Evolutionary conservation across 2,329 filamentous ascomycete species (phyloP), one percentile per base, ranked within the genome.

Genomic region (Botrytis sinoallii): DNA sequence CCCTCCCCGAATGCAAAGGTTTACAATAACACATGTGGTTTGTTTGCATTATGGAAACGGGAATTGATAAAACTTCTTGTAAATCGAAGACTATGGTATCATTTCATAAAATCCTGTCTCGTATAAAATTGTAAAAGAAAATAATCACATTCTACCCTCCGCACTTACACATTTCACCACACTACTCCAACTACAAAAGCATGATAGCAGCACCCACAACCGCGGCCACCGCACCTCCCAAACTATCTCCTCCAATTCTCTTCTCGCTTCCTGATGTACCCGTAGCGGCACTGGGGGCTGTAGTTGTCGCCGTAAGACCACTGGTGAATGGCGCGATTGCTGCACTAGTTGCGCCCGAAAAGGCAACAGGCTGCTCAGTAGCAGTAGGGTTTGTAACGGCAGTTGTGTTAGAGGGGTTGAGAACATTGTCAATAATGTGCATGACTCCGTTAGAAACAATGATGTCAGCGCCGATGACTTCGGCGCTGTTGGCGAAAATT

Each of bases 371-470:
- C 57, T 84, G 82, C 6, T 81, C 82, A 38, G 77, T 78, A 1
- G 81, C 75, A 4, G 78, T 79, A 10, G 83, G 82, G 65, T 86
- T 81, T 0, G 85, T 85, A 29, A 76, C 75, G 4, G 79, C 81
- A 4, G 76, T 77, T 22, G 81, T 74, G 6, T 79, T 82, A 55
- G 84, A 79, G 1, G 85, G 85, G 78, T 85, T 87, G 44, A 88
- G 81, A 12, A 87, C 85, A 73, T 83, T 84, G 72, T 80, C 81
- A 63, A 84, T 81, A 12, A 83, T 77, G 72, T 81, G 77, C 22
- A 81, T 68, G 57, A 84, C 81, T 73, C 83, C 80, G 67, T 82
- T 82, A 14, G 77, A 77, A 57, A 83, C 69, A 10, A 83, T 76
- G 52, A 83, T 79, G 75, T 83, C 81, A 5, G 80, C 74, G 57